phyloP scores from a whole-genome alignment of 2,329 filamentous ascomycete species.

The Tolypocladium nubicola region DNA sequence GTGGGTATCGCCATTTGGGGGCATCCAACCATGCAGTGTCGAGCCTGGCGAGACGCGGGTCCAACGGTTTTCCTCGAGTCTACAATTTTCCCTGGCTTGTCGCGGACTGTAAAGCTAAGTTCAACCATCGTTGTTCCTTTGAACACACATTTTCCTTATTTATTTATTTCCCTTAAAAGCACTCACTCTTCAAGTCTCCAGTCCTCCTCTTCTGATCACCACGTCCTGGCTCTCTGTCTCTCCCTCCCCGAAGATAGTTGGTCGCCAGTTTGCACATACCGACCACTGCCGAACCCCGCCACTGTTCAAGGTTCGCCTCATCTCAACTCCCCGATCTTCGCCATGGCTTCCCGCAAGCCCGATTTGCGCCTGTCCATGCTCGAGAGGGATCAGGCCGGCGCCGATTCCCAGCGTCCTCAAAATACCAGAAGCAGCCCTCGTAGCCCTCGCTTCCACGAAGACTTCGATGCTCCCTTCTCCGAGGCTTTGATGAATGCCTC shows the following conservation, averaged over 20 bases:
- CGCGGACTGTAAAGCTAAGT: not conserved
- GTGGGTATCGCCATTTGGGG: not conserved
- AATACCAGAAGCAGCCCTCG: constrained; percentile 13
- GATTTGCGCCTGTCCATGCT: constrained; percentile 6
- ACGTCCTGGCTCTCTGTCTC: not conserved
- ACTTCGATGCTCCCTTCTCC: constrained; percentile 28
- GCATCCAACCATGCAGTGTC: not conserved
- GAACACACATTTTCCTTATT: not conserved
- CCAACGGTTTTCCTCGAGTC: not conserved
- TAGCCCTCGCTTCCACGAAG: constrained; percentile 25
- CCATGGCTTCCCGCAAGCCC: constrained; percentile 17
- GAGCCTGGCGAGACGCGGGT: not conserved
- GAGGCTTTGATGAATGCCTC: constrained; percentile 22
- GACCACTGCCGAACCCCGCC: not conserved
- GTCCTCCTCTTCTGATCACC: not conserved
- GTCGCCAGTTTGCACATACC: not conserved
- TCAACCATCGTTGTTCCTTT: not conserved
- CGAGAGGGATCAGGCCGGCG: not conserved
- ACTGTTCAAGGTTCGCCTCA: not conserved
- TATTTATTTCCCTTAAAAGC: not conserved
- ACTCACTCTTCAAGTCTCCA: not conserved
- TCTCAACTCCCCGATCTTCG: not conserved
- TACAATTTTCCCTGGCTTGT: not conserved
- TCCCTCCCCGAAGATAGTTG: not conserved
- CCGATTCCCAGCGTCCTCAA: constrained; percentile 9